Percentiles rank a stretch among this genome's conserved stretches.
These are phyloP conservation scores for Cyberlindnera subsufficiens DNA, from an alignment of 805 yeast genomes.

Conservation along the genomic window DNA sequence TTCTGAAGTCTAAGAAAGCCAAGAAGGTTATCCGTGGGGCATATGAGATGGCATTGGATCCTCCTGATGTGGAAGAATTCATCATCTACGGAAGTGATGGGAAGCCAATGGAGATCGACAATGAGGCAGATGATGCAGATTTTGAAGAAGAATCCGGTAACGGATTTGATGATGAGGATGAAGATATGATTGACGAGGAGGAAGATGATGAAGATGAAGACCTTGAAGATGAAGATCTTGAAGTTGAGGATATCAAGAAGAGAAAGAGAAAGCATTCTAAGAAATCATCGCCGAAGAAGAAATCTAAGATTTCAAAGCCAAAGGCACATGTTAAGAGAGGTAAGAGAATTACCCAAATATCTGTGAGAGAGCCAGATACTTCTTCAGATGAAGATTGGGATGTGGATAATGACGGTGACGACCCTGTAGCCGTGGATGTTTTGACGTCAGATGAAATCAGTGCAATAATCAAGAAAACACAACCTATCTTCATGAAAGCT, in stretches of 20 bases:
- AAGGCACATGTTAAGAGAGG: conserved; percentile 4
- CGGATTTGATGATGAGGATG: conserved; percentile 21
- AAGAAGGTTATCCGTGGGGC: conserved; percentile 44
- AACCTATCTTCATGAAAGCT: conserved; percentile 20
- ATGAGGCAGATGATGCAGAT: conserved; percentile 28
- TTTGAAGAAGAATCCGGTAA: conserved; percentile 25
- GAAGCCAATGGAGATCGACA: conserved; percentile 28
- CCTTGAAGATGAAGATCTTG: conserved; percentile 13
- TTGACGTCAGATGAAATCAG: conserved; percentile 13
- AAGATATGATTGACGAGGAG: conserved; percentile 16
- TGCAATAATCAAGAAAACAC: conserved; percentile 12
- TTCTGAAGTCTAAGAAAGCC: conserved; percentile 32
- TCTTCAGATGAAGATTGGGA: conserved; percentile 25
- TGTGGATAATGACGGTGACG: conserved; percentile 12
- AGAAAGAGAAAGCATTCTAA: conserved; percentile 8
- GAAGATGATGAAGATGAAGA: conserved; percentile 15
- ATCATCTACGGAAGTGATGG: conserved; percentile 37
- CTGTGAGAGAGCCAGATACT: conserved; percentile 17
- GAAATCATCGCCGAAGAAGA: conserved; percentile 9
- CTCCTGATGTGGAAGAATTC: conserved; percentile 42
- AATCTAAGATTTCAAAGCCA: conserved; percentile 7
- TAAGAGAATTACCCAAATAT: conserved; percentile 2
- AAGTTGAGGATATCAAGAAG: conserved; percentile 5
- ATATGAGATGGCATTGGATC: conserved; percentile 47
- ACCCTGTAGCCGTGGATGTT: conserved; percentile 14